A percentile compares a stretch with the other conserved stretches of the same genome.
phyloP scores from a whole-genome alignment of 2,329 filamentous ascomycete genomes.

The Sporothrix variecibatus region DNA sequence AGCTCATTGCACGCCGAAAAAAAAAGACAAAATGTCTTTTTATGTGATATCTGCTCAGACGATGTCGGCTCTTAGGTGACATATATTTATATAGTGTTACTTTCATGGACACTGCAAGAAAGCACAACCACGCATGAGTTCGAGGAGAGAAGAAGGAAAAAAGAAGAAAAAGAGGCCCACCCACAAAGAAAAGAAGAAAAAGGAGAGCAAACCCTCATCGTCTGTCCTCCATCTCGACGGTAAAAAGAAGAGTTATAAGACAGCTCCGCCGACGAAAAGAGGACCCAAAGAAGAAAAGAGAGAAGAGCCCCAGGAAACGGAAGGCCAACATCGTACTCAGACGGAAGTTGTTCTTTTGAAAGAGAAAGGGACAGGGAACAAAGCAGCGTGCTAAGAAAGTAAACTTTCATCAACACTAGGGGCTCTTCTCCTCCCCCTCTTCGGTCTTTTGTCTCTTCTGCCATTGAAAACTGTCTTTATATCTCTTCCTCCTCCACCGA shows the following conservation, averaged over 20 bases:
- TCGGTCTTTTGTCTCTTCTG: not conserved
- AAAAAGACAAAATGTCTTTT: not conserved
- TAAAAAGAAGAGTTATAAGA: too few species aligned
- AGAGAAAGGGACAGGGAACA: not conserved
- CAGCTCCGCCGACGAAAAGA: too few species aligned
- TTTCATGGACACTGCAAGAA: conserved; percentile 24
- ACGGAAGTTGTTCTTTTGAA: not conserved
- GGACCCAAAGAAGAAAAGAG: not conserved
- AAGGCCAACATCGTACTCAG: conserved; percentile 3
- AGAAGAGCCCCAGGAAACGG: not conserved
- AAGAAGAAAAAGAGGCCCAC: not conserved
- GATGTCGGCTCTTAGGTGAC: conserved; percentile 34
- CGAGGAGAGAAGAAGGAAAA: conserved; percentile 2
- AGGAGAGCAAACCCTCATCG: not conserved
- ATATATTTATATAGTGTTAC: conserved; percentile 21
- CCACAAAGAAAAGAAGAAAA: not conserved
- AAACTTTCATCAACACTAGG: not conserved
- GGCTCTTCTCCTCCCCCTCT: not conserved
- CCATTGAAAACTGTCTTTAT: not conserved
- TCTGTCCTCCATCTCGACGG: too few species aligned
- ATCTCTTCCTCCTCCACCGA: not conserved
- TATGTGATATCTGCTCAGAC: conserved; percentile 28
- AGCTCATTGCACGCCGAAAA: not conserved
- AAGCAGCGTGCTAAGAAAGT: not conserved
- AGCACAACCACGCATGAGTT: conserved; percentile 6